A percentile compares a stretch with the other conserved stretches of the same genome.
phyloP scores from a whole-genome alignment of 2,329 filamentous ascomycete species.

The Samsoniella hepiali region DNA sequence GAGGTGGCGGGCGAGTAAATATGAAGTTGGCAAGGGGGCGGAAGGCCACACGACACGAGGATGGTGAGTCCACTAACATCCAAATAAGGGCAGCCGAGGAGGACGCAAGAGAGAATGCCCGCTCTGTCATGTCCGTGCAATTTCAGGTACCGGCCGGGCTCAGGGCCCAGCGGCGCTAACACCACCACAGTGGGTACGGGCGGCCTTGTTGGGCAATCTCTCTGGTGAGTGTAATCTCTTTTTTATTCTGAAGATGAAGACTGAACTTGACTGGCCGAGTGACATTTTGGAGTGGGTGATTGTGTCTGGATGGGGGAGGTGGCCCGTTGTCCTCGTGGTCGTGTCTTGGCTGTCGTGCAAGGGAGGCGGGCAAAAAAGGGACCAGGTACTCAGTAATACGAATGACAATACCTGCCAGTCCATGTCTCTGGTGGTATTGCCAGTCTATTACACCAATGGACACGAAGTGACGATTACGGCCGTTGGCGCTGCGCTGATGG shows the following conservation, averaged over 20 bases:
- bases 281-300: background rate
- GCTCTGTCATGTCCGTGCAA: constrained; percentile 13
- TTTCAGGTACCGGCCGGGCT: constrained; percentile 16
- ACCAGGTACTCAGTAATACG: background rate
- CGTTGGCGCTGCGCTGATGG: background rate
- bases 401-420: no score
- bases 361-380: background rate
- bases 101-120: background rate
- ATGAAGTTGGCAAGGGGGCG: background rate
- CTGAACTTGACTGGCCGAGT: background rate
- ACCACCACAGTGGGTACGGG: constrained; percentile 3
- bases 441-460: background rate
- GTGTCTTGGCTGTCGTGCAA: background rate
- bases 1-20: background rate
- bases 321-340: background rate
- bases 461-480: background rate
- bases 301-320: background rate
- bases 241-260: background rate
- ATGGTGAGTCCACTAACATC: background rate
- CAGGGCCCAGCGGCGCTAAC: constrained; percentile 9
- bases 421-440: background rate
- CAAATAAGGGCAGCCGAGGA: constrained; percentile 6
- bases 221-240: constrained; percentile 5
- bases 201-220: constrained; percentile 10
- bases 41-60: constrained; percentile 6